Base-by-base conservation (phyloP, 2,329 filamentous ascomycete genomes). In the Onygenales sp. region DNA sequence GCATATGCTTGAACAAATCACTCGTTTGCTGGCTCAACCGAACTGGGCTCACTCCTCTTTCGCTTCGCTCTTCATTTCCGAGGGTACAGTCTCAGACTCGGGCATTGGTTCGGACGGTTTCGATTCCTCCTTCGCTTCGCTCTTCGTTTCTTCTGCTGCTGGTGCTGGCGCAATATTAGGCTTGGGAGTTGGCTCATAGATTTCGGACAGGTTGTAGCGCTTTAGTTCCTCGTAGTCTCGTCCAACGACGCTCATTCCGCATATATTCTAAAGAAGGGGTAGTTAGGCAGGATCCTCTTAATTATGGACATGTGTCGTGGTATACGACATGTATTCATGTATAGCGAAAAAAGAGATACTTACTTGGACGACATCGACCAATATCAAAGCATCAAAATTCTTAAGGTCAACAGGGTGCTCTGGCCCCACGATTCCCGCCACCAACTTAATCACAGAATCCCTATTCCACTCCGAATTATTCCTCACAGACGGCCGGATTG, bases 361-460 rank as follows among this genome's bases (percentile, higher is more conserved):
- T 66, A 83, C 81, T 70, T 83, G 76, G 63, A 82, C 79, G 53
- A 85, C 72, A 59, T 84, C 80, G 44, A 85, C 79, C 39, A 85
- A 65, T 56, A 85, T 81, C 47, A 83, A 69, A 42, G 78, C 63
- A 66, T 85, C 81, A 61, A 82, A 83, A 41, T 78, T 74, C 53
- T 76, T 81, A 38, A 85, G 70, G 64, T 84, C 78, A 44, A 85
- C 82, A 31, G 72, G 73, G 62, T 85, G 82, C 36, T 73, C 74
- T 17, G 72, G 70, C 4, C 81, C 80, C n/a, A 84, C 80, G 33
- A 73, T 69, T 55, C 73, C 70, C 33, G 82, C 82, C 13, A 85
- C 75, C 42, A 73, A 77, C 60, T 78, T 78, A 66, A 85, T 85
- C 43, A 85, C 68, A n/a, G 63, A 63, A 58, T 84, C 79, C 58